These are phyloP conservation scores for Drechslerella dactyloides DNA, from an alignment of 2,329 filamentous ascomycete species.

Conservation along the genomic window DNA sequence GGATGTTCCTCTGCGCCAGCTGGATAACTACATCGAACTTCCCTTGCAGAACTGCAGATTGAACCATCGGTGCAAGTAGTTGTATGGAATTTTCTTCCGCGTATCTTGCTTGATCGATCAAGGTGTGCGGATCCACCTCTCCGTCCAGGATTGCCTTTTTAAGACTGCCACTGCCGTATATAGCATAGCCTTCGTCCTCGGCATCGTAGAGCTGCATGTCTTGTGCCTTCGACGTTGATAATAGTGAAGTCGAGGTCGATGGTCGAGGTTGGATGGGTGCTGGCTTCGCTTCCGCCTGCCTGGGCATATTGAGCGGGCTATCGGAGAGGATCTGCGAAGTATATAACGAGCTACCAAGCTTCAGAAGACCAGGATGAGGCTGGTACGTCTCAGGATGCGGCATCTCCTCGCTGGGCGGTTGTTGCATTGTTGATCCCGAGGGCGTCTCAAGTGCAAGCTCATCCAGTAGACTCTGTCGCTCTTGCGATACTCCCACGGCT, in stretches of 20 bases:
- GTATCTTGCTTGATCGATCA: conserved; percentile 27
- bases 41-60: conserved; percentile 24
- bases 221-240: conserved; percentile 3
- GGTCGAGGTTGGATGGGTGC: conserved; percentile 11
- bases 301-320: conserved; percentile 42
- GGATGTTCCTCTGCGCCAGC: conserved; percentile 30
- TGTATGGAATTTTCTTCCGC: conserved; percentile 32
- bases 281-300: conserved; percentile 25
- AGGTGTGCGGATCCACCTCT: conserved; percentile 22
- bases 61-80: conserved; percentile 26
- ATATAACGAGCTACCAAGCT: conserved; percentile 44
- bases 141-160: conserved; percentile 29
- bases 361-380: conserved; percentile 40
- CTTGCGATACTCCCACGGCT: conserved; percentile 37
- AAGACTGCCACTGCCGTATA: conserved; percentile 34
- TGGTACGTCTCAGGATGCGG: conserved; percentile 37
- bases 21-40: conserved; percentile 38
- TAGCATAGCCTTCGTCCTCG: conserved; percentile 28
- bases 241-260: background rate
- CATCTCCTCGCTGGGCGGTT: conserved; percentile 17
- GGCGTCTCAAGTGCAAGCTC: conserved; percentile 8
- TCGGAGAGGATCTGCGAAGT: conserved; percentile 26
- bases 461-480: conserved; percentile 20
- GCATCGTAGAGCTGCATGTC: conserved; percentile 33
- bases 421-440: conserved; percentile 21